Conservation (phyloP, 2,329 filamentous ascomycete genomes). For the Colletotrichum spinosum region DNA sequence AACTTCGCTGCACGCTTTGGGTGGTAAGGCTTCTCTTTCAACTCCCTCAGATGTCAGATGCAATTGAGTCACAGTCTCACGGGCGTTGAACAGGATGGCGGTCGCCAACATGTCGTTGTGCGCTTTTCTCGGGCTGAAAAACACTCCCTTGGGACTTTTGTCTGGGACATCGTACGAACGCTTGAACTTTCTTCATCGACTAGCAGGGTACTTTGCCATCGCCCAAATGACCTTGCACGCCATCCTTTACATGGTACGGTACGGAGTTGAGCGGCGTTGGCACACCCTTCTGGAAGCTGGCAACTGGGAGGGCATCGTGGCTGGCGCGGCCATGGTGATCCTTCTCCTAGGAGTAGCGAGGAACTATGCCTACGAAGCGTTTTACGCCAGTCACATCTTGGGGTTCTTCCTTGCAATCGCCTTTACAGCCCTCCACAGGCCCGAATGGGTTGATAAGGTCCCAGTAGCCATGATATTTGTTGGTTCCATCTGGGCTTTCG, state of each 20-base stretch:
- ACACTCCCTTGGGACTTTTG: constrained; percentile 57
- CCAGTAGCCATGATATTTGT: constrained; percentile 52
- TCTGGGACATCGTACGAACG: constrained; percentile 56
- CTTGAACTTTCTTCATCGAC: constrained; percentile 59
- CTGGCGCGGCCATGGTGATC: constrained; percentile 51
- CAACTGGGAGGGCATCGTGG: constrained; percentile 51
- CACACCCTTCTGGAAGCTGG: constrained; percentile 43
- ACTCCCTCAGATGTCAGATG: no score
- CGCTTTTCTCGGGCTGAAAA: constrained; percentile 59
- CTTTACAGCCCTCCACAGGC: constrained; percentile 57
- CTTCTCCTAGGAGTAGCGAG: constrained; percentile 48
- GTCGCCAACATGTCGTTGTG: constrained; percentile 53
- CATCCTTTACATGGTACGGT: constrained; percentile 47
- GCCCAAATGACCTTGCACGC: constrained; percentile 51
- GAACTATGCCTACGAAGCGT: constrained; percentile 57
- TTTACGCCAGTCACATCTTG: constrained; percentile 57
- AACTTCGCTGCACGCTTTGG: constrained; percentile 46
- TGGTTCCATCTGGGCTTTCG: constrained; percentile 54
- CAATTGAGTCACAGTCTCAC: constrained; percentile 8
- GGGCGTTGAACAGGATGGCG: constrained; percentile 53
- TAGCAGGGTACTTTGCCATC: constrained; percentile 56
- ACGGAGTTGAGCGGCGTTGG: constrained; percentile 41
- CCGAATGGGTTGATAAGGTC: constrained; percentile 50
- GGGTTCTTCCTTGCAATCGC: constrained; percentile 55
- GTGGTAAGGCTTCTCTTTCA: constrained; percentile 34